These are phyloP conservation scores for Larix kaempferi DNA, from an alignment of 75 land plant genomes.

Conservation along the genomic window DNA sequence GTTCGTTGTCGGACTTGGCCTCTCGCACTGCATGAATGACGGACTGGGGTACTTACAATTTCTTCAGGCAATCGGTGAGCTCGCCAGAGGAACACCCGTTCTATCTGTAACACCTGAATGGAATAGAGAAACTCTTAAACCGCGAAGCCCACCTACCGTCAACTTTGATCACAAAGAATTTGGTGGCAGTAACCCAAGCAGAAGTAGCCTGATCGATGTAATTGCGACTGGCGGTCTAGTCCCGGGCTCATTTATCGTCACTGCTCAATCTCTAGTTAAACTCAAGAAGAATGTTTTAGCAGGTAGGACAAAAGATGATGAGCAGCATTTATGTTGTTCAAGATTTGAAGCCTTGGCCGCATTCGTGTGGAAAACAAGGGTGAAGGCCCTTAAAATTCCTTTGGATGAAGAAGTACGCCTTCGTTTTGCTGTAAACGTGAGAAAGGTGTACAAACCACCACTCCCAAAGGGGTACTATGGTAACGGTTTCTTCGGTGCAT, in stretches of 20 bases:
- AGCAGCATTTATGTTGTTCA: background rate
- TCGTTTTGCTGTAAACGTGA: background rate
- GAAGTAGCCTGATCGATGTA: background rate
- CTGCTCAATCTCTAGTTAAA: background rate
- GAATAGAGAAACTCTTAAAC: background rate
- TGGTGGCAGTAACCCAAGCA: background rate
- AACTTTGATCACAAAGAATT: background rate
- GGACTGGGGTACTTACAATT: constrained; percentile 40
- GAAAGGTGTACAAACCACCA: background rate
- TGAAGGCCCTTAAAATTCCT: background rate
- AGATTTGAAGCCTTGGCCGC: constrained; percentile 10
- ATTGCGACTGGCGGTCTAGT: background rate
- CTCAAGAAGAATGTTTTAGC: background rate
- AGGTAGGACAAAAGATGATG: background rate
- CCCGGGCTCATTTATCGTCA: background rate
- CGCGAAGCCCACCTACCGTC: background rate
- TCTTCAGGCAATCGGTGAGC: constrained; percentile 29
- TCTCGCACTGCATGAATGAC: constrained; percentile 47
- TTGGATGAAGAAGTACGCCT: background rate
- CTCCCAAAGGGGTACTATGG: constrained; percentile 4
- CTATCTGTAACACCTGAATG: constrained; percentile 9
- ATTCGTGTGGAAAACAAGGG: constrained; percentile 11
- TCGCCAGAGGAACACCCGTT: constrained; percentile 31
- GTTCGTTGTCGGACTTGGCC: constrained; percentile 33
- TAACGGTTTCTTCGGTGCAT: background rate